A percentile compares a stretch with the other conserved stretches of the same genome.
phyloP scores from a whole-genome alignment of 176 grass and related monocot genomes.

The Raddia distichophylla region DNA sequence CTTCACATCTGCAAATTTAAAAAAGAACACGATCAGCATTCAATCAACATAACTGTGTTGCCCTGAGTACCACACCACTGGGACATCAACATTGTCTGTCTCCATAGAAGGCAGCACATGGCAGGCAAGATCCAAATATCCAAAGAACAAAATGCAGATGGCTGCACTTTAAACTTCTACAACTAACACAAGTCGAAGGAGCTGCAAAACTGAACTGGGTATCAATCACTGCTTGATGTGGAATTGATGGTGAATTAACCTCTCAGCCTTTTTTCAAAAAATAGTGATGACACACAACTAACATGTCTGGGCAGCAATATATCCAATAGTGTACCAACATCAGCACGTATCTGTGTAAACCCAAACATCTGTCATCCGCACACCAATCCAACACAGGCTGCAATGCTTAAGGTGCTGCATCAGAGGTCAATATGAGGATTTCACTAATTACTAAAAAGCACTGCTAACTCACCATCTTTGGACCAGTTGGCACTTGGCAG shows the following conservation, averaged over 20 bases:
- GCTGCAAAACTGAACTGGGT: constrained; percentile 82
- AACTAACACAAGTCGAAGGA: constrained; percentile 64
- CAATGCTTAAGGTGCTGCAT: constrained; percentile 69
- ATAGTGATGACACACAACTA: constrained; percentile 31
- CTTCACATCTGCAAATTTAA: constrained; percentile 90
- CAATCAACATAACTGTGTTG: constrained; percentile 26
- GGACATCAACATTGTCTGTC: constrained; percentile 54
- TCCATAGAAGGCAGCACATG: constrained; percentile 52
- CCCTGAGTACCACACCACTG: constrained; percentile 45
- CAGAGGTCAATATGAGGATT: constrained; percentile 52
- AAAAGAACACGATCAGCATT: constrained; percentile 28
- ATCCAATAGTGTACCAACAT: constrained; percentile 40
- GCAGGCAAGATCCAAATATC: constrained; percentile 44
- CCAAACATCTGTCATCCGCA: constrained; percentile 42
- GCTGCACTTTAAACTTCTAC: constrained; percentile 30
- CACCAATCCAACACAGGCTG: constrained; percentile 55
- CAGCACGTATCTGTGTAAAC: constrained; percentile 27
- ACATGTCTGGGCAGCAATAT: constrained; percentile 34
- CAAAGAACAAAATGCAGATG: constrained; percentile 23
- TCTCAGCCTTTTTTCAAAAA: constrained; percentile 40
- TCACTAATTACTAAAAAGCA: constrained; percentile 9
- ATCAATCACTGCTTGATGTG: constrained; percentile 60
- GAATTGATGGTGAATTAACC: constrained; percentile 84
- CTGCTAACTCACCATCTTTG: constrained; percentile 44
- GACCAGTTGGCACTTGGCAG: constrained; percentile 65